Evolutionary conservation across 768 basidiomycete genomes (phyloP).

Genomic region (Tephrocybe sp.): DNA sequence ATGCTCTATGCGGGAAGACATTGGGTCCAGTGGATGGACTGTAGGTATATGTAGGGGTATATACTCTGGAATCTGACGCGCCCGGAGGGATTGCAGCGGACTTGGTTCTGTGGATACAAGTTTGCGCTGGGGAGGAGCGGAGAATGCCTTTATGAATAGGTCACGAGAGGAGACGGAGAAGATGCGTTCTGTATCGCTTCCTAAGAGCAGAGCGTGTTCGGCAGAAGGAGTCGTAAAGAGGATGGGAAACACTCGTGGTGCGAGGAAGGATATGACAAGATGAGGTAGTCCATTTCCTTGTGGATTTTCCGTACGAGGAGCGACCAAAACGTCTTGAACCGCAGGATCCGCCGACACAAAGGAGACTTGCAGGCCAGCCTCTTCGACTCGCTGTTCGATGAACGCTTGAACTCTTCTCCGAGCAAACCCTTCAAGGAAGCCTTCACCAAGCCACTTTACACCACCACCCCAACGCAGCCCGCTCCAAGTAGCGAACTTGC

Average conservation of each 20-base stretch:
- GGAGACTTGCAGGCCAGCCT: conserved; percentile 33
- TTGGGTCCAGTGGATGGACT: conserved; percentile 26
- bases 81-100: conserved; percentile 12
- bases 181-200: conserved; percentile 33
- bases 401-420: conserved; percentile 31
- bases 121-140: conserved; percentile 3
- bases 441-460: conserved; percentile 33
- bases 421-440: conserved; percentile 33
- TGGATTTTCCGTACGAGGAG: background rate
- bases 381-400: conserved; percentile 32
- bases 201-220: conserved; percentile 41
- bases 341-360: conserved; percentile 39
- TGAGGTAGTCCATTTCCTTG: background rate
- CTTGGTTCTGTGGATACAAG: background rate
- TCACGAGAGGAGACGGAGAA: conserved; percentile 36
- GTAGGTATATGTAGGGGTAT: conserved; percentile 18
- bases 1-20: conserved; percentile 11
- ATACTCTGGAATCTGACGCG: conserved; percentile 7
- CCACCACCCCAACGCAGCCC: conserved; percentile 25
- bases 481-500: conserved; percentile 27
- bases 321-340: conserved; percentile 23
- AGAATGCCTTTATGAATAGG: conserved; percentile 38
- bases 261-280: conserved; percentile 43
- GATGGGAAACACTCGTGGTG: conserved; percentile 47
- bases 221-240: conserved; percentile 41